Evolutionary conservation across 2,329 filamentous ascomycete genomes (phyloP).

Genomic region (Nothopassalora personata): DNA sequence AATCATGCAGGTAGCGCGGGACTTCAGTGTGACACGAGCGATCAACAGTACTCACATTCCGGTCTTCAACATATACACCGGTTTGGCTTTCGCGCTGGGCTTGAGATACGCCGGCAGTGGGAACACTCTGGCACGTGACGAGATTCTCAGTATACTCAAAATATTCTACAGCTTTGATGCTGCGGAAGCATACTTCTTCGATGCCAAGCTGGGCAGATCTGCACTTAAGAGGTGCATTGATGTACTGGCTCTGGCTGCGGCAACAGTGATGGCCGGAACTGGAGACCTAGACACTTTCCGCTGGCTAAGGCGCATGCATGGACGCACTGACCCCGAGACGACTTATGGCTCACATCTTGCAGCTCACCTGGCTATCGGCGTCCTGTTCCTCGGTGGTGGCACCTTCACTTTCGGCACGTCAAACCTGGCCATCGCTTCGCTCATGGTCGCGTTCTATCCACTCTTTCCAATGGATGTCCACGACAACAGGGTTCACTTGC

Average conservation of each 20-base stretch:
- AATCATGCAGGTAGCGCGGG: constrained; percentile 39
- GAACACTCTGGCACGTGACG: constrained; percentile 65
- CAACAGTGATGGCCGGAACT: constrained; percentile 92
- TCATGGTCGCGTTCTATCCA: constrained; percentile 90
- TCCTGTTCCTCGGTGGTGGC: constrained; percentile 86
- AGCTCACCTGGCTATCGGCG: constrained; percentile 82
- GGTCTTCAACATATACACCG: constrained; percentile 86
- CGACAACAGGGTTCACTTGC: constrained; percentile 89
- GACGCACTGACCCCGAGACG: constrained; percentile 73
- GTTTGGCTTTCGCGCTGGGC: constrained; percentile 67
- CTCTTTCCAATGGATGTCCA: constrained; percentile 83
- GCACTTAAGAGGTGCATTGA: constrained; percentile 90
- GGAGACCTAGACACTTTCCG: constrained; percentile 83
- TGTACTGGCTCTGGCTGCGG: constrained; percentile 70
- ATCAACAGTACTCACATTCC: constrained; percentile 80
- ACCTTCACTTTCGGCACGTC: constrained; percentile 88
- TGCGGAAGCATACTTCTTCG: constrained; percentile 54
- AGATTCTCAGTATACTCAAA: constrained; percentile 79
- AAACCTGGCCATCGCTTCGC: constrained; percentile 75
- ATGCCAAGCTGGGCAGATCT: constrained; percentile 74
- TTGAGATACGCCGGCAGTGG: constrained; percentile 46
- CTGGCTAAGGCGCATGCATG: constrained; percentile 80
- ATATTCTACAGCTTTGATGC: constrained; percentile 26
- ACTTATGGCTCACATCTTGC: constrained; percentile 93
- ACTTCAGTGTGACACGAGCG: constrained; percentile 15